Percentiles rank a stretch among this genome's conserved stretches.
Conservation (phyloP, 2,329 filamentous ascomycete genomes). For the Niveomyces coronatus region DNA sequence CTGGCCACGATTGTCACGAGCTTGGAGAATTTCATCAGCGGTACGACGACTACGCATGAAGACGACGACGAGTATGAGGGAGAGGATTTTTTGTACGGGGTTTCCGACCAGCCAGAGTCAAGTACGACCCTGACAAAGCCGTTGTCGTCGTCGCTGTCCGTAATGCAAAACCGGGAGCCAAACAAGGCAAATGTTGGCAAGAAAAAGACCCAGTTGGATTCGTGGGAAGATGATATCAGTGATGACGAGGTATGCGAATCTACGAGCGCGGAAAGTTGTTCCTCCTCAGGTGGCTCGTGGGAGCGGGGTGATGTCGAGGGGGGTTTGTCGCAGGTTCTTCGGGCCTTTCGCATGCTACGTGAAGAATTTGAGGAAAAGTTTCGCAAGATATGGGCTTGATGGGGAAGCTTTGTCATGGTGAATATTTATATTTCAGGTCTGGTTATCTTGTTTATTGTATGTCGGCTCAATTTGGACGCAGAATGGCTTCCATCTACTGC, state of each 20-base stretch:
- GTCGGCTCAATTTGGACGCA: neutral
- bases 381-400: slow-evolving; percentile 47
- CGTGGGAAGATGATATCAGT: slow-evolving; percentile 31
- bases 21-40: slow-evolving; percentile 45
- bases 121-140: neutral
- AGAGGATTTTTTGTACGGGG: neutral
- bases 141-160: neutral
- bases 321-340: slow-evolving; percentile 45
- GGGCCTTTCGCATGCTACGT: slow-evolving; percentile 47
- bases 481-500: neutral
- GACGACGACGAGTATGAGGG: slow-evolving; percentile 29
- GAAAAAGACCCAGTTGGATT: slow-evolving; percentile 35
- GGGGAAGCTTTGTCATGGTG: neutral
- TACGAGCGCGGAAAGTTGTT: neutral
- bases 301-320: slow-evolving; percentile 28
- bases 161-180: neutral
- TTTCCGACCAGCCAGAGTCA: neutral
- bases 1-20: slow-evolving; percentile 63
- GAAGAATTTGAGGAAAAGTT: slow-evolving; percentile 56
- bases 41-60: slow-evolving; percentile 36
- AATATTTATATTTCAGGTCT: neutral
- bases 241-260: slow-evolving; percentile 9
- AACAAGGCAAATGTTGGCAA: slow-evolving; percentile 16
- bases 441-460: neutral
- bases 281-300: slow-evolving; percentile 6